Evolutionary conservation across 2,329 filamentous ascomycete species (phyloP).

Genomic region (Aulographum hederae): DNA sequence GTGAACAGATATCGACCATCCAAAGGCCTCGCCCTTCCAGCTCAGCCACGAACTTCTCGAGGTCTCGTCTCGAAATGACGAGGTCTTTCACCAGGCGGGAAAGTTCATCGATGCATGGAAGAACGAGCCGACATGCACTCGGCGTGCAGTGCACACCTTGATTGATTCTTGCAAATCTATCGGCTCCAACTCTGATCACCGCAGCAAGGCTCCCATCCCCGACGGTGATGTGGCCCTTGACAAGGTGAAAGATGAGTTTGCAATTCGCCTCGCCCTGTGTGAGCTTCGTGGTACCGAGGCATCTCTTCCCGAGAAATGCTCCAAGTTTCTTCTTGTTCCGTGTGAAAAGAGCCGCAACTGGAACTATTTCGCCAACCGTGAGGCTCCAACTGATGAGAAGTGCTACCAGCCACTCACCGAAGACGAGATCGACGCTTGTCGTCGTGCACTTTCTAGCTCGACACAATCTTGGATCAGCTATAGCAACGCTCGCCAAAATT

Average conservation of each 20-base stretch:
- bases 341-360: slow-evolving; percentile 10
- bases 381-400: slow-evolving; percentile 8
- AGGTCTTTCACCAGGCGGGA: slow-evolving; percentile 23
- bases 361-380: slow-evolving; percentile 1
- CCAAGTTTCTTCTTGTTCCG: slow-evolving; percentile 22
- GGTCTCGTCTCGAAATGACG: slow-evolving; percentile 4
- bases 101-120: slow-evolving; percentile 25
- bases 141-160: slow-evolving; percentile 31
- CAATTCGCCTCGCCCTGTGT: slow-evolving; percentile 43
- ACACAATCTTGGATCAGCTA: slow-evolving; percentile 47
- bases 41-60: neutral
- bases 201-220: slow-evolving; percentile 9
- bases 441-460: slow-evolving; percentile 32
- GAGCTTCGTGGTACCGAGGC: slow-evolving; percentile 37
- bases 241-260: slow-evolving; percentile 35
- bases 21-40: neutral
- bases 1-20: neutral
- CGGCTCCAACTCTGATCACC: slow-evolving; percentile 17
- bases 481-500: slow-evolving; percentile 42
- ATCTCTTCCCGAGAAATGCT: slow-evolving; percentile 31
- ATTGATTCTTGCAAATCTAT: slow-evolving; percentile 35
- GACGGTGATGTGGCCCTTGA: slow-evolving; percentile 19
- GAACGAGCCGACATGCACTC: slow-evolving; percentile 30
- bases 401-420: slow-evolving; percentile 17
- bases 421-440: slow-evolving; percentile 28